These are phyloP conservation scores for Kodamaea fungicola DNA, from an alignment of 1,139 yeast species.

Conservation along the genomic window DNA sequence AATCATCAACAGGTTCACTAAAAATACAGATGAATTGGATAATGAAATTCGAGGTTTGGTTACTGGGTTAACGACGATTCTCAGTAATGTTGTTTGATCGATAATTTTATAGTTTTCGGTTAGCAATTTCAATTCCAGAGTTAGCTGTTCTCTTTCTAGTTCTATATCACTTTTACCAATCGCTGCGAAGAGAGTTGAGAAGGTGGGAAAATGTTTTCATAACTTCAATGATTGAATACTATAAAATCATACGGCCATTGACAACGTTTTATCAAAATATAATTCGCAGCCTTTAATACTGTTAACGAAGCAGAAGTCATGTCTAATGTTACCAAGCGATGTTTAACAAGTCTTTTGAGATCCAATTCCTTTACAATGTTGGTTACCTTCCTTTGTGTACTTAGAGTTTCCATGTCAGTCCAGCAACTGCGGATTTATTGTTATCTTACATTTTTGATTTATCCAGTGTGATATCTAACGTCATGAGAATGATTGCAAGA, in stretches of 20 bases:
- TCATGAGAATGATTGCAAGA: slow-evolving; percentile 60
- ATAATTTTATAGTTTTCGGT: slow-evolving; percentile 61
- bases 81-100: slow-evolving; percentile 59
- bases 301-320: slow-evolving; percentile 45
- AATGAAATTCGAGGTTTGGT: slow-evolving; percentile 65
- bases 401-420: slow-evolving; percentile 58
- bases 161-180: slow-evolving; percentile 17
- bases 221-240: slow-evolving; percentile 19
- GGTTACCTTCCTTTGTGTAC: slow-evolving; percentile 58
- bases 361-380: slow-evolving; percentile 37
- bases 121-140: slow-evolving; percentile 46
- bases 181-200: slow-evolving; percentile 18
- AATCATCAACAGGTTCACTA: slow-evolving; percentile 65
- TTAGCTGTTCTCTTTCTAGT: slow-evolving; percentile 30
- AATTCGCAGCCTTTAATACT: slow-evolving; percentile 31
- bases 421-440: slow-evolving; percentile 71
- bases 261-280: slow-evolving; percentile 28
- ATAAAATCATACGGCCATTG: slow-evolving; percentile 15
- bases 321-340: slow-evolving; percentile 42
- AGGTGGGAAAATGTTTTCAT: slow-evolving; percentile 19
- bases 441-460: slow-evolving; percentile 56
- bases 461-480: slow-evolving; percentile 45
- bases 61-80: slow-evolving; percentile 47
- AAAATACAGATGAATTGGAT: slow-evolving; percentile 81
- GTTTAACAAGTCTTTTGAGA: slow-evolving; percentile 43